These are phyloP conservation scores for Domatiomyces globalis DNA, from an alignment of 2,329 filamentous ascomycete genomes.

Conservation along the genomic window DNA sequence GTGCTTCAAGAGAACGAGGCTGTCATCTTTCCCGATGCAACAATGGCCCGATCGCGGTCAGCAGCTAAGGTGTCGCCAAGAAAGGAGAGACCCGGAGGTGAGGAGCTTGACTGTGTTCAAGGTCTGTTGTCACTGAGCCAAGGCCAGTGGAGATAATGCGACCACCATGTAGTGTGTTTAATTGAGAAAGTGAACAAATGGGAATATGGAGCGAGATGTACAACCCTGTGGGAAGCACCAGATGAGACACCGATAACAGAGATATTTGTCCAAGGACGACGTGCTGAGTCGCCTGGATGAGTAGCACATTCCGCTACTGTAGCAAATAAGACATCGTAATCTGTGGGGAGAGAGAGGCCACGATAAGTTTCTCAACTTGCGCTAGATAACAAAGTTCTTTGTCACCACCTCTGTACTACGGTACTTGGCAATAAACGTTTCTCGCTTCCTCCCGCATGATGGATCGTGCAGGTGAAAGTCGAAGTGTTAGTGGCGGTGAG, in stretches of 20 bases:
- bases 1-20: slow-evolving; percentile 34
- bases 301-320: no score
- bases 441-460: neutral
- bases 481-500: neutral
- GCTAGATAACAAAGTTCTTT: neutral
- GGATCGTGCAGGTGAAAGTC: neutral
- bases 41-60: slow-evolving; percentile 1
- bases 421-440: neutral
- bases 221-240: neutral
- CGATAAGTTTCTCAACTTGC: neutral
- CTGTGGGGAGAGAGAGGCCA: neutral
- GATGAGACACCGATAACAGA: neutral
- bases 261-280: neutral
- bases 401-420: neutral
- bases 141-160: slow-evolving; percentile 64
- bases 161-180: neutral
- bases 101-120: slow-evolving; percentile 77
- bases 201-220: no score
- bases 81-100: slow-evolving; percentile 46
- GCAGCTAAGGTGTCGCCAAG: slow-evolving; percentile 4
- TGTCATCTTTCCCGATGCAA: slow-evolving; percentile 11
- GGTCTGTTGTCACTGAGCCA: slow-evolving; percentile 80
- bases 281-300: neutral
- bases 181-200: neutral
- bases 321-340: neutral